Evolutionary conservation across 257 asterid genomes (phyloP).

Genomic region (Datura wrightii): DNA sequence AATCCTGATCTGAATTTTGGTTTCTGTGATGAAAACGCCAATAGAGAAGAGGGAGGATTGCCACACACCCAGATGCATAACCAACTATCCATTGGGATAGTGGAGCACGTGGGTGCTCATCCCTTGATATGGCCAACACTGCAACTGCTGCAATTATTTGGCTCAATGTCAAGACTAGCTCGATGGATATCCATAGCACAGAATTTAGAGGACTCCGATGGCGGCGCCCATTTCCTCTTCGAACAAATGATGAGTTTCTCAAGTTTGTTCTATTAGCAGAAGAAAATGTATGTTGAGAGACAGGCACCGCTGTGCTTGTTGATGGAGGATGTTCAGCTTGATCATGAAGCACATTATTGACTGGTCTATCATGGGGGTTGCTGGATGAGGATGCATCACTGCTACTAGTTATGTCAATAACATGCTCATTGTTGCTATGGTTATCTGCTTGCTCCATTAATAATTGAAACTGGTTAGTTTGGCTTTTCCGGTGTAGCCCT

Average conservation of each 20-base stretch:
- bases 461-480: conserved; percentile 51
- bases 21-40: conserved; percentile 84
- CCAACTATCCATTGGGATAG: conserved; percentile 78
- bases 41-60: conserved; percentile 81
- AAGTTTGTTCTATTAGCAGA: conserved; percentile 62
- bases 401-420: conserved; percentile 69
- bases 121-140: conserved; percentile 70
- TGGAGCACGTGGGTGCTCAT: conserved; percentile 88
- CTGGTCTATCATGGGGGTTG: conserved; percentile 56
- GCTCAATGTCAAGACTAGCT: conserved; percentile 73
- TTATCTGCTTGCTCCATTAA: conserved; percentile 71
- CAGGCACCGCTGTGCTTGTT: conserved; percentile 60
- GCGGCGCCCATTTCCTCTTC: conserved; percentile 67
- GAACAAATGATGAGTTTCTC: conserved; percentile 62
- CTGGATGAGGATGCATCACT: conserved; percentile 62
- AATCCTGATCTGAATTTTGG: conserved; percentile 72
- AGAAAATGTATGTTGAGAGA: conserved; percentile 58
- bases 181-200: conserved; percentile 80
- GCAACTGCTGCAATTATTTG: conserved; percentile 83
- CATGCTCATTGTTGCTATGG: conserved; percentile 51
- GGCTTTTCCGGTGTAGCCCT: conserved; percentile 68
- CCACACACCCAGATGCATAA: conserved; percentile 92
- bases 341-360: conserved; percentile 55
- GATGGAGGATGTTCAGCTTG: conserved; percentile 64
- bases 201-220: conserved; percentile 90